A percentile compares a stretch with the other conserved stretches of the same genome.
These are phyloP conservation scores for Yamadazyma sp. DNA, from an alignment of 1,139 yeast genomes.

Conservation along the genomic window DNA sequence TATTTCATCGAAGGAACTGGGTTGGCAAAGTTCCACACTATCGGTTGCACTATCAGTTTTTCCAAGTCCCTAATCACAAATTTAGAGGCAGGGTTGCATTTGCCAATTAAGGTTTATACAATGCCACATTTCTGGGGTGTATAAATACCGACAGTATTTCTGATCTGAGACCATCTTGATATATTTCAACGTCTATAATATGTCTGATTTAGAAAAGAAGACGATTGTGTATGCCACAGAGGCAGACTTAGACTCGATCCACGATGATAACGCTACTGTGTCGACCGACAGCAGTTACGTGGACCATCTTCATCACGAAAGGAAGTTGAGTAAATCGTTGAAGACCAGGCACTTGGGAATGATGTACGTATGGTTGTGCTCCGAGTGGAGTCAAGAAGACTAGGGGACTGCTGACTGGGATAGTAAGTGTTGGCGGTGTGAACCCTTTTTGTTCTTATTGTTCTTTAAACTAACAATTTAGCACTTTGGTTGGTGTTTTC, in stretches of 20 bases:
- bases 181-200: background rate
- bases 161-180: too few relatives aligned
- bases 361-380: slow-evolving; percentile 25
- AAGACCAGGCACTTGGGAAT: slow-evolving; percentile 40
- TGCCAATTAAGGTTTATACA: too few relatives aligned
- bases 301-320: slow-evolving; percentile 16
- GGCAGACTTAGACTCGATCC: slow-evolving; percentile 10
- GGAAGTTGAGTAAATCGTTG: slow-evolving; percentile 31
- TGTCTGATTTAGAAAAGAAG: slow-evolving; percentile 8
- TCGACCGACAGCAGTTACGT: slow-evolving; percentile 6
- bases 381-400: too few relatives aligned
- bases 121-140: too few relatives aligned
- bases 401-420: too few relatives aligned
- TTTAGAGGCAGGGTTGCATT: too few relatives aligned
- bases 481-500: slow-evolving; percentile 42
- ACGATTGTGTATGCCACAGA: slow-evolving; percentile 9
- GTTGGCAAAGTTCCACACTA: background rate
- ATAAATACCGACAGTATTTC: too few relatives aligned
- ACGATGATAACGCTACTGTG: slow-evolving; percentile 1
- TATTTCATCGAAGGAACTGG: background rate
- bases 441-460: too few relatives aligned
- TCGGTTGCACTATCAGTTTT: background rate
- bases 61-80: background rate
- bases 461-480: slow-evolving; percentile 3
- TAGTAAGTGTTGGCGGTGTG: too few relatives aligned